phyloP scores from a whole-genome alignment of 148 eudicot species.

The Chenopodium album region DNA sequence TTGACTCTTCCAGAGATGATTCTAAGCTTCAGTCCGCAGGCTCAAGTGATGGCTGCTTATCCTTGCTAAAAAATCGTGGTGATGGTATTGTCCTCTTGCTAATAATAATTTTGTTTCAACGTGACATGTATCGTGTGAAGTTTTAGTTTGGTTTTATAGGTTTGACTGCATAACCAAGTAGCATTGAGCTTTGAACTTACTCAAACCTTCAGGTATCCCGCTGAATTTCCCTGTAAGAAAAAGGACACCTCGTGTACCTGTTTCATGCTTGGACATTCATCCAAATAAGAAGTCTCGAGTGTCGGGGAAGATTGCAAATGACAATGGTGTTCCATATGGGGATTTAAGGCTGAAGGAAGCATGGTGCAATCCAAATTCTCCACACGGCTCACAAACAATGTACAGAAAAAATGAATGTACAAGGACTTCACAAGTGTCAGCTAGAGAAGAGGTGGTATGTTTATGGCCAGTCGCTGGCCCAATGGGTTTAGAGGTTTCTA shows the following conservation, averaged over 20 bases:
- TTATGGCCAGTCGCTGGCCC: neutral
- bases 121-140: neutral
- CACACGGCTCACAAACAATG: constrained; percentile 22
- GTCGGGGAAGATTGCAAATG: constrained; percentile 16
- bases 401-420: constrained; percentile 12
- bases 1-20: constrained; percentile 21
- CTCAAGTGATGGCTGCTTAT: constrained; percentile 27
- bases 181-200: constrained; percentile 8
- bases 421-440: constrained; percentile 9
- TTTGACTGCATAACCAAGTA: constrained; percentile 1
- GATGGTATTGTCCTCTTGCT: constrained; percentile 30
- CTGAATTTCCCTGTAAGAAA: constrained; percentile 39
- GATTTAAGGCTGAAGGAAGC: constrained; percentile 22
- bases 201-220: constrained; percentile 28
- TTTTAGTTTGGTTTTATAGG: neutral
- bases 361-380: constrained; percentile 16
- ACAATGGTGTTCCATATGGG: constrained; percentile 18
- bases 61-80: constrained; percentile 21
- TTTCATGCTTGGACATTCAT: constrained; percentile 22
- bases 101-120: neutral
- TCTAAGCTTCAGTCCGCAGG: constrained; percentile 9
- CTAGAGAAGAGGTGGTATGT: constrained; percentile 26
- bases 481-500: neutral
- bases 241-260: constrained; percentile 49
- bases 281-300: constrained; percentile 24